These are phyloP conservation scores for Guillardia theta DNA, from an alignment of 78 protist genomes.

Conservation along the genomic window DNA sequence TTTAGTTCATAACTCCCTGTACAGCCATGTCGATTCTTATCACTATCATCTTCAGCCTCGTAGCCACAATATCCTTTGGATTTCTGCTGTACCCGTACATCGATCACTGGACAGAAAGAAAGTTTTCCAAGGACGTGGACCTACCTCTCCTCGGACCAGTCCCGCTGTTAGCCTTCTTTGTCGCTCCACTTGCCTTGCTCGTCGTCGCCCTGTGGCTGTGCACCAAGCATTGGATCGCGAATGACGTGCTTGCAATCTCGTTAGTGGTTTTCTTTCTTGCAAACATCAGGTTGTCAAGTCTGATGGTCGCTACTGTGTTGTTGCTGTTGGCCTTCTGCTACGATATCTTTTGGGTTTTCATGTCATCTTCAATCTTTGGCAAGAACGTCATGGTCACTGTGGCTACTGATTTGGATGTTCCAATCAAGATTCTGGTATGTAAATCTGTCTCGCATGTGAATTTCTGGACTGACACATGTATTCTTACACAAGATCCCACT, in stretches of 20 bases:
- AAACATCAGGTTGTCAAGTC: background rate
- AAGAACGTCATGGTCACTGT: constrained; percentile 38
- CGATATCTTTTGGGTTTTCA: constrained; percentile 39
- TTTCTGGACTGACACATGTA: no score
- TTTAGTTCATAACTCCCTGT: background rate
- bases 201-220: background rate
- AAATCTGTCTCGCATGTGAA: no score
- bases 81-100: constrained; percentile 18
- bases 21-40: constrained; percentile 13
- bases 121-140: background rate
- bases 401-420: constrained; percentile 28
- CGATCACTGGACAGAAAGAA: background rate
- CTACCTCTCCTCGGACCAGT: constrained; percentile 19
- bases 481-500: background rate
- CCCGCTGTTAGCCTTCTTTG: background rate
- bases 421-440: constrained; percentile 33
- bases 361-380: background rate
- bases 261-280: background rate
- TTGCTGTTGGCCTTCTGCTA: constrained; percentile 14
- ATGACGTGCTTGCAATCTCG: background rate
- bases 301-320: background rate
- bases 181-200: background rate
- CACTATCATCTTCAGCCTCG: constrained; percentile 16
- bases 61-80: background rate
- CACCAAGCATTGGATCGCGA: background rate